A percentile compares a stretch with the other conserved stretches of the same genome.
These are phyloP conservation scores for Coemansia sp. DNA, from an alignment of 192 early-diverging fungal genomes.

Conservation along the genomic window DNA sequence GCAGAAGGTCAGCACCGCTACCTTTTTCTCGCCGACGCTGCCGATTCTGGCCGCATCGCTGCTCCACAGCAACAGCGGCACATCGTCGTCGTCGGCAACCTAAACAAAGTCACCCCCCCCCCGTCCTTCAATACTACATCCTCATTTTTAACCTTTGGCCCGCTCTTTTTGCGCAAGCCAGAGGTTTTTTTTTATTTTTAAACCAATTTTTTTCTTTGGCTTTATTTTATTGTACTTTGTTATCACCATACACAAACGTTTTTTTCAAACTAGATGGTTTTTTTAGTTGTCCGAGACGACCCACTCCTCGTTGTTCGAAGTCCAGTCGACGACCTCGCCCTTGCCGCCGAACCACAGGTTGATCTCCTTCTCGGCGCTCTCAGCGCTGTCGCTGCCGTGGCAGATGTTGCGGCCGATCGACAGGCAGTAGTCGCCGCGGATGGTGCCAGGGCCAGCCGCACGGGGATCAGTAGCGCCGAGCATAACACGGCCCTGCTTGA, in stretches of 20 bases:
- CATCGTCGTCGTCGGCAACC: background rate
- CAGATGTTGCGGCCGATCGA: slow-evolving; percentile 78
- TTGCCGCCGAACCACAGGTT: slow-evolving; percentile 68
- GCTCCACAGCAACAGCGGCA: slow-evolving; percentile 36
- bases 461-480: slow-evolving; percentile 92
- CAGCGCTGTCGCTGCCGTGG: slow-evolving; percentile 85
- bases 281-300: slow-evolving; percentile 64
- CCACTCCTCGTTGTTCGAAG: slow-evolving; percentile 65
- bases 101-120: too few relatives aligned
- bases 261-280: background rate
- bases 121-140: too few relatives aligned
- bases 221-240: background rate
- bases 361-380: slow-evolving; percentile 79
- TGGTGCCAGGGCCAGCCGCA: slow-evolving; percentile 80
- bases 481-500: slow-evolving; percentile 82
- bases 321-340: slow-evolving; percentile 62
- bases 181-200: too few relatives aligned
- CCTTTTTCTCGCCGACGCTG: slow-evolving; percentile 54
- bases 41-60: slow-evolving; percentile 51
- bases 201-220: too few relatives aligned
- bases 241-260: background rate
- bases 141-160: too few relatives aligned
- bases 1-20: slow-evolving; percentile 53
- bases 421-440: slow-evolving; percentile 83
- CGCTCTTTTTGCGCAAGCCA: background rate